Percentiles rank a stretch among this genome's conserved stretches.
phyloP scores from a whole-genome alignment of 805 yeast genomes.

The Wickerhamomyces bisporus region DNA sequence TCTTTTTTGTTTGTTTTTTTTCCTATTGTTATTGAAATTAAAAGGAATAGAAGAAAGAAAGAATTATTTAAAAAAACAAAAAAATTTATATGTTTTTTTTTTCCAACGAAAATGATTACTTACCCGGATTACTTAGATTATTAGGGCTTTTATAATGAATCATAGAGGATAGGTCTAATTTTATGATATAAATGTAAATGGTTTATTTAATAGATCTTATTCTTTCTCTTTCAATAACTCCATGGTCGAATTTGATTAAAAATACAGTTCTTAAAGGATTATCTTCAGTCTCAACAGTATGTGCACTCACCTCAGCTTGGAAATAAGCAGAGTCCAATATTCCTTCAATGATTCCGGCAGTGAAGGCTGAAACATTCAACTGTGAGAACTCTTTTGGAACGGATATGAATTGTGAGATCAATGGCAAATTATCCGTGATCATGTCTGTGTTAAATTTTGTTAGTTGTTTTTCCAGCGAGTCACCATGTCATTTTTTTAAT shows the following conservation, averaged over 20 bases:
- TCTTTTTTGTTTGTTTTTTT: neutral
- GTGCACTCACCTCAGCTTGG: slow-evolving; percentile 78
- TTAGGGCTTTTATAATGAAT: too few relatives aligned
- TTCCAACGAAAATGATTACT: too few relatives aligned
- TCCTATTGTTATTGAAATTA: too few relatives aligned
- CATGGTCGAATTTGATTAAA: slow-evolving; percentile 61
- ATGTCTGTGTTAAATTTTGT: slow-evolving; percentile 5
- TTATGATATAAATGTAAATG: too few relatives aligned
- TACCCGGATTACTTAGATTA: too few relatives aligned
- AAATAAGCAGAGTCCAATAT: slow-evolving; percentile 70
- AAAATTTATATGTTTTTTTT: too few relatives aligned
- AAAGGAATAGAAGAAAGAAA: too few relatives aligned
- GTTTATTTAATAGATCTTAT: slow-evolving; percentile 32
- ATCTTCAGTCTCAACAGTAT: slow-evolving; percentile 58
- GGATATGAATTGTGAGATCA: slow-evolving; percentile 65
- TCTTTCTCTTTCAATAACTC: slow-evolving; percentile 50
- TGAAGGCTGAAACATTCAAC: slow-evolving; percentile 75
- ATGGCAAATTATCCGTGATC: slow-evolving; percentile 69
- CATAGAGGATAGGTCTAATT: too few relatives aligned
- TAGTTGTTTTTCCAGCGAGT: neutral
- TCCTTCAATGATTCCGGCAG: slow-evolving; percentile 84
- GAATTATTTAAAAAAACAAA: too few relatives aligned
- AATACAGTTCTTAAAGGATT: slow-evolving; percentile 68
- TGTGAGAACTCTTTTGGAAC: slow-evolving; percentile 77
- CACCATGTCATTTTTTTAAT: too few relatives aligned